A percentile compares a stretch with the other conserved stretches of the same genome.
Evolutionary conservation across 495 filamentous ascomycete genomes (phyloP).

Genomic region (Cercophora sp.): DNA sequence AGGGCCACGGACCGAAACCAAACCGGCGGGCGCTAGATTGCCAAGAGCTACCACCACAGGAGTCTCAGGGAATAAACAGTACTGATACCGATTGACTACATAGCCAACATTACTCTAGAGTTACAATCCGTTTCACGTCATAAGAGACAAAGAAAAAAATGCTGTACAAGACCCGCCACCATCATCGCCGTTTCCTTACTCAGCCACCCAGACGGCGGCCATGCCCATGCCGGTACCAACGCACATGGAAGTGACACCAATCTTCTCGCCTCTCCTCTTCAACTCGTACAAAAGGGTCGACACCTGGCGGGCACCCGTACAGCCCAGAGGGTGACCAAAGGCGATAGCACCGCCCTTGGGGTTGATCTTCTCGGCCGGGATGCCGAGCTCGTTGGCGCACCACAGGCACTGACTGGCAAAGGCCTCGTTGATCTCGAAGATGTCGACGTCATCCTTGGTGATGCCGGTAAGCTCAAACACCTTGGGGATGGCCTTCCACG

Average conservation of each 20-base stretch:
- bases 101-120: slow-evolving; percentile 7
- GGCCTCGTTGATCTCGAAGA: slow-evolving; percentile 99
- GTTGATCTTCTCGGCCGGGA: slow-evolving; percentile 82
- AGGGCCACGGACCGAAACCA: too few species aligned
- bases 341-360: slow-evolving; percentile 97
- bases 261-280: slow-evolving; percentile 69
- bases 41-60: too few species aligned
- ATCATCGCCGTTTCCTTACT: slow-evolving; percentile 14
- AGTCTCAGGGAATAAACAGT: too few species aligned
- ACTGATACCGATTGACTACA: too few species aligned
- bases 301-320: slow-evolving; percentile 90
- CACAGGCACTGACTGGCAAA: slow-evolving; percentile 94
- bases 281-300: slow-evolving; percentile 88
- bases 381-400: slow-evolving; percentile 82
- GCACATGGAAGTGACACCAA: slow-evolving; percentile 96
- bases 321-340: slow-evolving; percentile 95
- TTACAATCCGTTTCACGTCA: slow-evolving; percentile 10
- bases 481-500: slow-evolving; percentile 93
- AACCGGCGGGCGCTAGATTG: too few species aligned
- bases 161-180: background rate
- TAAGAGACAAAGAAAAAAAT: background rate
- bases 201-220: slow-evolving; percentile 88
- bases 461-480: slow-evolving; percentile 83
- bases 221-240: slow-evolving; percentile 71
- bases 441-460: slow-evolving; percentile 85